Evolutionary conservation across 176 grass and related monocot genomes (phyloP), one percentile per base, ranked within the genome.

Genomic region (Carex pumila): DNA sequence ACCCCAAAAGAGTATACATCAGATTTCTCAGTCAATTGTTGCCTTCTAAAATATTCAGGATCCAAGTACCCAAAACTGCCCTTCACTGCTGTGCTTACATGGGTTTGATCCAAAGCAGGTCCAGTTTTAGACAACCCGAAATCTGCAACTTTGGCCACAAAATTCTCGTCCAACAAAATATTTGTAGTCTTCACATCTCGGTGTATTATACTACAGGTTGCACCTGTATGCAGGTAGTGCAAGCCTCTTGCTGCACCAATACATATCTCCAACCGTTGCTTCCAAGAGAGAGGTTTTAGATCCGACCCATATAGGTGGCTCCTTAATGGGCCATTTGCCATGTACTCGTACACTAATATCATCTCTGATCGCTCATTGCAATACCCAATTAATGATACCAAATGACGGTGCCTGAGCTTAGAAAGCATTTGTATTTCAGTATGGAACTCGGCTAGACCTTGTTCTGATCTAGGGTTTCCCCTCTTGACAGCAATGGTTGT

Each of bases 341-440:
- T 98, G 89, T 93, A 98, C 47, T 98, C 95, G 0, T 98, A 98
- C 57, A 95, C 95, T 75, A 98, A 83, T 79, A 98, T 95, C 92
- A 98, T 98, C 89, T 98, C 95, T 0, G 84, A 91, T 37, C 47
- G 86, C 71, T 98, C 95, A 43, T 98, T 92, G 1, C 95, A 98
- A 63, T 94, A 98, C 7, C 95, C 95, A 49, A 95, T 98, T 21
- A 98, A 90, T 0, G 95, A 93, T 36, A 98, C 95, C 2, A 98
- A 88, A 80, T 98, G 95, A 31, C 92, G 90, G 71, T 98, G 95
- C 29, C 95, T 88, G 37, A 98, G 91, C 43, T 92, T 94, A 52
- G 95, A 98, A 13, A 98, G 63, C 88, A 98, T 86, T 78, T 94
- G 89, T 29, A 98, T 98, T 87, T 98, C 95, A 0, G 95, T 98